Evolutionary conservation across 2,329 filamentous ascomycete species (phyloP).

Genomic region (Emericellopsis cladophorae): DNA sequence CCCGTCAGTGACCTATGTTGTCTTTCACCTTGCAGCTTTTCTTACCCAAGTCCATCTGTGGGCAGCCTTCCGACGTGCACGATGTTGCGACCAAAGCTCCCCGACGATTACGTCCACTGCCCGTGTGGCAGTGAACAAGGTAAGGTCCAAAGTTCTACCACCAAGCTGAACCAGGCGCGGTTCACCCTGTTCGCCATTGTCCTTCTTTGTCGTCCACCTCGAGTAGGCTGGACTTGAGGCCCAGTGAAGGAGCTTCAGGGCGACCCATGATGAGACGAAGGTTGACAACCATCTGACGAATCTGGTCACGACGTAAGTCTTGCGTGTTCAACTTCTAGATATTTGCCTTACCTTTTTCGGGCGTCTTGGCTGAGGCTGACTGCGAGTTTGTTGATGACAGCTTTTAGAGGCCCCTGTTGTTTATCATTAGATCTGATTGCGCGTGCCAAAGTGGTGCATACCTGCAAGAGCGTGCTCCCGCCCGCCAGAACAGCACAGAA

Average conservation of each 20-base stretch:
- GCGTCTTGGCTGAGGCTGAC: not conserved
- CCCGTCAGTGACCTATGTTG: no score
- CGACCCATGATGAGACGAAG: slow-evolving; percentile 45
- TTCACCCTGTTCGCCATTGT: not conserved
- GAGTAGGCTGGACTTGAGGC: slow-evolving; percentile 27
- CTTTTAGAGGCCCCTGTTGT: not conserved
- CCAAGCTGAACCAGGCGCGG: slow-evolving; percentile 22
- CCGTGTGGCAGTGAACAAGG: slow-evolving; percentile 62
- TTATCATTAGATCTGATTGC: not conserved
- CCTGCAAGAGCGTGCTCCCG: slow-evolving; percentile 48
- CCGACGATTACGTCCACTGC: slow-evolving; percentile 61
- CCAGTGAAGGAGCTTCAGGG: slow-evolving; percentile 43
- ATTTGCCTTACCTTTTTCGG: not conserved
- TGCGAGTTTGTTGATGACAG: not conserved
- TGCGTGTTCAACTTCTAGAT: no score
- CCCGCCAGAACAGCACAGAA: slow-evolving; percentile 50
- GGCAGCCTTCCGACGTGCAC: slow-evolving; percentile 26
- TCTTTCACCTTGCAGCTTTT: no score
- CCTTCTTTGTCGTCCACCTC: not conserved
- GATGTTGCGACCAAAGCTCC: slow-evolving; percentile 46
- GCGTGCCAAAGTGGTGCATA: slow-evolving; percentile 14
- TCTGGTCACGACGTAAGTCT: slow-evolving; percentile 18
- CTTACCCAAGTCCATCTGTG: slow-evolving; percentile 34
- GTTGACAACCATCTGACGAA: slow-evolving; percentile 44
- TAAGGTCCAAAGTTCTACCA: slow-evolving; percentile 70